Percentiles rank a stretch among this genome's conserved stretches.
Conservation (phyloP, 2,329 filamentous ascomycete genomes). For the Cladobotryum mycophilum region DNA sequence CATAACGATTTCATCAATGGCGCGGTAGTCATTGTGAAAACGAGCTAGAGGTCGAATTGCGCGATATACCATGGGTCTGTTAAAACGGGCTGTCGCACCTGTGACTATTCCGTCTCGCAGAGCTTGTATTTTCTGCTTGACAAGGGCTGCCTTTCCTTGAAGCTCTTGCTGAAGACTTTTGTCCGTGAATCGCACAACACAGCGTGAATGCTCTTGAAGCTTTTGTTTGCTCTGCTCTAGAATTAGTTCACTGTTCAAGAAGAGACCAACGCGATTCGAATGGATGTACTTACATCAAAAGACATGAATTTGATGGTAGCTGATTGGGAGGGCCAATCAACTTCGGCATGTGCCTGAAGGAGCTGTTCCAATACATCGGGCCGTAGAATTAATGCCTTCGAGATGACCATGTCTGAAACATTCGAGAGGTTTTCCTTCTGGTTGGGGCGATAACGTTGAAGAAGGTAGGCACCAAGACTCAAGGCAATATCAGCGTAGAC, state of each 20-base stretch:
- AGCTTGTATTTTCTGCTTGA: slow-evolving; percentile 3
- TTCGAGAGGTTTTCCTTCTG: slow-evolving; percentile 24
- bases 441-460: slow-evolving; percentile 1
- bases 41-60: slow-evolving; percentile 5
- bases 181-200: slow-evolving; percentile 2
- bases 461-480: slow-evolving; percentile 52
- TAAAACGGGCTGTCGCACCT: slow-evolving; percentile 4
- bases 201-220: slow-evolving; percentile 1
- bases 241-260: neutral
- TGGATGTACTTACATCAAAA: slow-evolving; percentile 7
- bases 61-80: slow-evolving; percentile 8
- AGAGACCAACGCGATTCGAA: neutral
- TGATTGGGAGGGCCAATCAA: slow-evolving; percentile 2
- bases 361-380: neutral
- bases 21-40: slow-evolving; percentile 5
- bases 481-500: slow-evolving; percentile 55
- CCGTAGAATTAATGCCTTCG: slow-evolving; percentile 8
- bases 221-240: slow-evolving; percentile 2
- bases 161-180: neutral
- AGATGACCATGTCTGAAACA: slow-evolving; percentile 39
- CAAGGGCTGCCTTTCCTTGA: neutral
- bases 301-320: slow-evolving; percentile 10
- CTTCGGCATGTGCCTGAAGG: neutral
- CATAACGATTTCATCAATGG: slow-evolving; percentile 7
- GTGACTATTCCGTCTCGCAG: slow-evolving; percentile 2